Percentiles rank a stretch among this genome's conserved stretches.
Conservation (phyloP, 1,284 basidiomycete genomes). For the Tilletia caries region DNA sequence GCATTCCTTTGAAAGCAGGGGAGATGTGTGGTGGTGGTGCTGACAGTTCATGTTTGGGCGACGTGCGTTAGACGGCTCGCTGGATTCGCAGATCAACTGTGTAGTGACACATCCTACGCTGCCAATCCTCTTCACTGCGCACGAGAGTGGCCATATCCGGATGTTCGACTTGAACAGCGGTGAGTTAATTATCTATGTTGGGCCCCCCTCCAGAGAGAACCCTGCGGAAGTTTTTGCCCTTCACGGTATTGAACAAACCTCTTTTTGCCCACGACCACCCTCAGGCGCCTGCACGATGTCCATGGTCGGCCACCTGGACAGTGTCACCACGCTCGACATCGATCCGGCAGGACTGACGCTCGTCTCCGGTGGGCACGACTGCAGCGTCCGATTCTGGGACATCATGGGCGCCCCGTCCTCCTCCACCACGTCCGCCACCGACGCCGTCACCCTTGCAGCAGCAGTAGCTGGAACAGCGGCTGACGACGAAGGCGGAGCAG, state of each 20-base stretch:
- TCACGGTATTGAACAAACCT: no score
- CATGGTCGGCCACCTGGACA: constrained; percentile 84
- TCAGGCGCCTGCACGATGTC: constrained; percentile 78
- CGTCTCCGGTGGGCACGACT: constrained; percentile 87
- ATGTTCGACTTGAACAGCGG: constrained; percentile 81
- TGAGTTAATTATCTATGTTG: constrained; percentile 52
- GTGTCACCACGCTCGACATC: constrained; percentile 83
- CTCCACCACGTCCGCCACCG: background rate
- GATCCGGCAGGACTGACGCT: constrained; percentile 81
- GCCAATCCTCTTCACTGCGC: constrained; percentile 79
- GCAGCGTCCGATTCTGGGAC: constrained; percentile 92
- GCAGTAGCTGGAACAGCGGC: no score
- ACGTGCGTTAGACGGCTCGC: constrained; percentile 66
- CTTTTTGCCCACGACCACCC: constrained; percentile 19
- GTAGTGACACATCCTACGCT: constrained; percentile 87
- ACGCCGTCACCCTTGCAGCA: no score
- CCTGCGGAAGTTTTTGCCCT: background rate
- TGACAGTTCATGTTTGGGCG: no score
- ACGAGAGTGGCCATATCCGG: constrained; percentile 89
- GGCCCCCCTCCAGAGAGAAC: background rate
- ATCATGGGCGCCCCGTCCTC: constrained; percentile 58
- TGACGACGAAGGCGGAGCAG: constrained; percentile 1
- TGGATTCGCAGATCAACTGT: constrained; percentile 78
- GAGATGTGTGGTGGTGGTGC: no score
- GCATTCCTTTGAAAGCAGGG: no score